These are phyloP conservation scores for Plasmodium reichenowi DNA, from an alignment of 169 alveolate genomes.

Conservation along the genomic window DNA sequence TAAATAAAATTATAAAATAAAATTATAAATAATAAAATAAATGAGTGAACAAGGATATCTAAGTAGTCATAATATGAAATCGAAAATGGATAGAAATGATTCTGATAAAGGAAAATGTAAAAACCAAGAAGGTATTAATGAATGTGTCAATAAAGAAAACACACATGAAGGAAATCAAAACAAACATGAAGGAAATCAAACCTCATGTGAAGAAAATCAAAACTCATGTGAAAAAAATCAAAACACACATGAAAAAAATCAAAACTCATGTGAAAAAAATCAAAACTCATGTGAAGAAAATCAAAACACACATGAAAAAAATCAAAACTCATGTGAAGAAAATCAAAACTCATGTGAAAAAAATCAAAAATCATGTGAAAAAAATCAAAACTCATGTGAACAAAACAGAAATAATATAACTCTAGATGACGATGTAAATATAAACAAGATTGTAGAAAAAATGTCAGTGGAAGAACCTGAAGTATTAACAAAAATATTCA, in stretches of 20 bases:
- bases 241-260: neutral
- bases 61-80: too few species aligned
- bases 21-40: too few species aligned
- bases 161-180: too few species aligned
- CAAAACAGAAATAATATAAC: neutral
- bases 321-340: neutral
- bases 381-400: neutral
- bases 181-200: too few species aligned
- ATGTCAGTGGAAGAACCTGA: slow-evolving; percentile 37
- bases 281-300: neutral
- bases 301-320: neutral
- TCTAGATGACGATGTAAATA: slow-evolving; percentile 40
- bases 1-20: too few species aligned
- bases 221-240: neutral
- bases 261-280: neutral
- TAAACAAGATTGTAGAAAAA: slow-evolving; percentile 9
- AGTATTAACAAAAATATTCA: slow-evolving; percentile 16
- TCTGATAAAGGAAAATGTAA: too few species aligned
- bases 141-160: too few species aligned
- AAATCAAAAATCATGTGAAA: neutral
- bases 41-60: too few species aligned
- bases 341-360: neutral
- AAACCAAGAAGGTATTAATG: too few species aligned
- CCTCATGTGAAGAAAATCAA: neutral
- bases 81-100: too few species aligned